Evolutionary conservation across 2,329 filamentous ascomycete genomes (phyloP), one percentile per base, ranked within the genome.

Genomic region (Leptodontidium sp.): DNA sequence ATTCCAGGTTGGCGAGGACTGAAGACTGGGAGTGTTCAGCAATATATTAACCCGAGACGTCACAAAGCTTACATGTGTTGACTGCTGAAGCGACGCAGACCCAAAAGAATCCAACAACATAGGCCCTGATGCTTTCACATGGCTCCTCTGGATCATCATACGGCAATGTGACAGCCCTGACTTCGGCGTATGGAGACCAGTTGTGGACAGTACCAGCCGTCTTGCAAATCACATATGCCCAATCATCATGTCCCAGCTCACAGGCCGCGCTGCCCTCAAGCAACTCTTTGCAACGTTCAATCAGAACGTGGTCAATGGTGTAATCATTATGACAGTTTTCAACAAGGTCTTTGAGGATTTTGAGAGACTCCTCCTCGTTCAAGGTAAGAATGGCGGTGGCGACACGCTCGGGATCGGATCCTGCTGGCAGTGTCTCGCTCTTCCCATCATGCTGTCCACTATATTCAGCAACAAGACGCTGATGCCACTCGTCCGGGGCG

Each of bases 41-140:
- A 7, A 61, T 12, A 53, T 21, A 47, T 32, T 2, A 15, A 26
- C 15, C 17, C 4, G n/a, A 53, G 21, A 8, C 11, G 17, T 50
- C 17, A 38, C 43, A n/a, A 1, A n/a, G 65, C 53, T 64, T n/a
- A 67, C 61, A 70, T 26, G 68, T 69, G 21, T 71, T 71, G 35
- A 71, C 58, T 43, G 64, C 65, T 24, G 70, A 64, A 26, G 57
- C 43, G 21, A 65, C 57, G 57, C 57, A 62, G 14, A 77, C 74
- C 77, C 77, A 78, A 17, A 73, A 71, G 64, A 76, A 75, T 8
- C 75, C 77, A 3, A 78, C 61, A 14, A 77, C 17, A 50, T 77
- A 77, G 1, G 77, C 74, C 4, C 76, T 72, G 49, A 78, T 70
- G 58, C 72, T 77, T 68, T 78, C 77, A 65, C 73, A 76, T 4